A percentile compares a stretch with the other conserved stretches of the same genome.
These are phyloP conservation scores for Bidens hawaiensis DNA, from an alignment of 140 eudicot species.

Conservation along the genomic window DNA sequence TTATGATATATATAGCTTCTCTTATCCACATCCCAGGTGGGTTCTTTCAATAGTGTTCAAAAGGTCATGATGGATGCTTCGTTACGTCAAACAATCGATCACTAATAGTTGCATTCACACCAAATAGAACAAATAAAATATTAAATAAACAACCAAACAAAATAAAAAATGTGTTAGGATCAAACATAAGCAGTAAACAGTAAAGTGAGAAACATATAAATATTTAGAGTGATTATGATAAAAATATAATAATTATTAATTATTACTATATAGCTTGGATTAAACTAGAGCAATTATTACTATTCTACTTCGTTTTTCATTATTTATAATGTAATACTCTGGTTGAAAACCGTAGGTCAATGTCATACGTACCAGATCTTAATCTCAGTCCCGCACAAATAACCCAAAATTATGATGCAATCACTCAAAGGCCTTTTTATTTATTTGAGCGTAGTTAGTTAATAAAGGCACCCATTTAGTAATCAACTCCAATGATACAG, in stretches of 20 bases:
- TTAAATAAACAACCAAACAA: constrained; percentile 13
- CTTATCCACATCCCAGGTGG: constrained; percentile 30
- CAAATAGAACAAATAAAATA: constrained; percentile 7
- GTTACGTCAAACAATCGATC: constrained; percentile 18
- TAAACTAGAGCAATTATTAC: too few species aligned
- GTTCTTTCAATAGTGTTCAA: constrained; percentile 20
- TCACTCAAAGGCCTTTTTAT: neutral
- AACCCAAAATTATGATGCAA: neutral
- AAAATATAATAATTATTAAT: too few species aligned
- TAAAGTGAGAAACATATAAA: too few species aligned
- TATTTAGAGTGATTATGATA: too few species aligned
- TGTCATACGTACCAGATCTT: too few species aligned
- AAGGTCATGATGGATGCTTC: constrained; percentile 28
- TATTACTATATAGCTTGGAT: too few species aligned
- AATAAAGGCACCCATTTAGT: constrained; percentile 9
- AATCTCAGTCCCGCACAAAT: too few species aligned
- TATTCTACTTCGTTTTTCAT: too few species aligned
- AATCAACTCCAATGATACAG: constrained; percentile 23
- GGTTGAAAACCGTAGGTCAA: too few species aligned
- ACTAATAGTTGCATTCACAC: constrained; percentile 20
- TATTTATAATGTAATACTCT: too few species aligned
- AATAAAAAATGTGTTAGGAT: neutral
- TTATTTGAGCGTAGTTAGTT: constrained; percentile 11
- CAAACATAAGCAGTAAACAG: too few species aligned
- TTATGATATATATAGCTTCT: constrained; percentile 14